Percentiles rank a stretch among this genome's conserved stretches.
These are phyloP conservation scores for Trichoderma sp. DNA, from an alignment of 2,329 filamentous ascomycete species.

Conservation along the genomic window DNA sequence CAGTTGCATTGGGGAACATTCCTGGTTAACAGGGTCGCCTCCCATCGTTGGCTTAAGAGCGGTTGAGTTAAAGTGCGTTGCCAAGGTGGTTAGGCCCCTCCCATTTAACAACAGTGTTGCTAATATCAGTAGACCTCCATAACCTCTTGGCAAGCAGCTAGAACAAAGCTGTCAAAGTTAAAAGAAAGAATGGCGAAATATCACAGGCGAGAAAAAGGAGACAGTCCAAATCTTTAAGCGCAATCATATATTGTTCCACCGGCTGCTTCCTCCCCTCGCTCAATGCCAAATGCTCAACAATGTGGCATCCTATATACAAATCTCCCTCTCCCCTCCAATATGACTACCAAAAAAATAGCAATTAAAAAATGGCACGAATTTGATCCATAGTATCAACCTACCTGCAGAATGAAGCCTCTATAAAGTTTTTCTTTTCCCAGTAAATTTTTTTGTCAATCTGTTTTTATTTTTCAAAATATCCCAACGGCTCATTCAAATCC, in stretches of 20 bases:
- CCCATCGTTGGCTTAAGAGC: too few relatives aligned
- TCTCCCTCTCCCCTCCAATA: neutral
- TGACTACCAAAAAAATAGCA: neutral
- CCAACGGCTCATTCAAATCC: neutral
- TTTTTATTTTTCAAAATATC: neutral
- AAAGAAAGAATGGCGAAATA: neutral
- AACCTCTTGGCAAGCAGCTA: neutral
- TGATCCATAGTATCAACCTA: constrained; percentile 6
- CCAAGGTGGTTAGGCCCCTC: too few relatives aligned
- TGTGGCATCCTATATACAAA: constrained; percentile 5
- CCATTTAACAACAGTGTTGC: neutral
- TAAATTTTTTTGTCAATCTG: neutral
- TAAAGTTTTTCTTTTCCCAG: neutral
- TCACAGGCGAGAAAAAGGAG: neutral
- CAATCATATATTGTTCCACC: constrained; percentile 2
- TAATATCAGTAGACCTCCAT: neutral
- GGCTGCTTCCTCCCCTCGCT: neutral
- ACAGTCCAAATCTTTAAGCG: neutral
- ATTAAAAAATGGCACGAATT: neutral
- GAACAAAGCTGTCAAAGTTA: neutral
- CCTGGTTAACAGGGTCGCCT: too few relatives aligned
- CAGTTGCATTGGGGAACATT: too few relatives aligned
- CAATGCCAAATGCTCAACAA: neutral
- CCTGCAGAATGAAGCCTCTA: constrained; percentile 13
- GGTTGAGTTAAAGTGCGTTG: too few relatives aligned